phyloP scores from a whole-genome alignment of 768 basidiomycete genomes.

The Amylocystis lapponica region DNA sequence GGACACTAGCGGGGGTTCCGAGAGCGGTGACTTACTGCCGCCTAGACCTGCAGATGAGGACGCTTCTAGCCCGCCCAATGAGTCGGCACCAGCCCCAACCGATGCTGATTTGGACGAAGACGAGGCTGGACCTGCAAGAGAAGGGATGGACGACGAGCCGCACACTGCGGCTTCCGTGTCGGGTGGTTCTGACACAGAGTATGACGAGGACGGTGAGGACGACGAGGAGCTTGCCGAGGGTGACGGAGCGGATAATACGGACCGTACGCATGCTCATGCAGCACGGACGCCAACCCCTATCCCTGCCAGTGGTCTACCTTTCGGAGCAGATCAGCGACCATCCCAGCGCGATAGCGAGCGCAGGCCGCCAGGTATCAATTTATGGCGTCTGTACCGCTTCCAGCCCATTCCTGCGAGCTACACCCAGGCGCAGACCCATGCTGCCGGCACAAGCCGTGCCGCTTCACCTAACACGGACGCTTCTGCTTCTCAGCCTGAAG shows the following conservation, averaged over 20 bases:
- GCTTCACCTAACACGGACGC: constrained; percentile 8
- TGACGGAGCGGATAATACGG: constrained; percentile 17
- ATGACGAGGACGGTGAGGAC: constrained; percentile 24
- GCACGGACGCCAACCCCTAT: constrained; percentile 22
- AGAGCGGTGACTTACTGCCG: not conserved
- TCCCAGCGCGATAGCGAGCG: constrained; percentile 21
- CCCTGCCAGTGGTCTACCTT: constrained; percentile 10
- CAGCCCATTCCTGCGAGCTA: constrained; percentile 50
- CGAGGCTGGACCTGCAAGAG: too few relatives aligned
- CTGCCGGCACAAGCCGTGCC: constrained; percentile 17
- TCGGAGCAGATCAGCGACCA: constrained; percentile 1
- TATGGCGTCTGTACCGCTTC: constrained; percentile 84
- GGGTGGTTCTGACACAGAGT: constrained; percentile 32
- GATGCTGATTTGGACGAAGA: constrained; percentile 12
- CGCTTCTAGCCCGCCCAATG: not conserved
- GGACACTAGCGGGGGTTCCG: constrained; percentile 1
- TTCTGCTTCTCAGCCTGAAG: not conserved
- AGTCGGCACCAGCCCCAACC: not conserved
- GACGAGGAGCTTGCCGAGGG: constrained; percentile 23
- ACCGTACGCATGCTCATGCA: not conserved
- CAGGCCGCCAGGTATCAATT: constrained; percentile 52
- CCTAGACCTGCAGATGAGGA: not conserved
- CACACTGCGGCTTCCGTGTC: constrained; percentile 31
- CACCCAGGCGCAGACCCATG: constrained; percentile 14
- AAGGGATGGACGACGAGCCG: too few relatives aligned